phyloP scores from a whole-genome alignment of 2,329 filamentous ascomycete species.

The Myriangium duriaei region DNA sequence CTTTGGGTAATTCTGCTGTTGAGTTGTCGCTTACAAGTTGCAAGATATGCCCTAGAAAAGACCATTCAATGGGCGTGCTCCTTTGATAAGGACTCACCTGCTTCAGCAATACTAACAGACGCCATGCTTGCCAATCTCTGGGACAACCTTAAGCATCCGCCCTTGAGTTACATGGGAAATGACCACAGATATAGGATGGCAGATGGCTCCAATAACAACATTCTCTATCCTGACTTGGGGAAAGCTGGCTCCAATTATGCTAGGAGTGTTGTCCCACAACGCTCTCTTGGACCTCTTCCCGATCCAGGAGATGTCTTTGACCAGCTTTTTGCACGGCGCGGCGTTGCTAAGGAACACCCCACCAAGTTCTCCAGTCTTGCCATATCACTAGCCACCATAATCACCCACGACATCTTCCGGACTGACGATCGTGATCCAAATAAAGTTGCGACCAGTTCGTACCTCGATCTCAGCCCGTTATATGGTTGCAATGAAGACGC shows the following conservation, averaged over 20 bases:
- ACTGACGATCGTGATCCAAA: slow-evolving; percentile 49
- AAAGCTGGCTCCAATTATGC: slow-evolving; percentile 57
- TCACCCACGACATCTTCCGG: slow-evolving; percentile 64
- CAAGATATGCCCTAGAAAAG: too few relatives aligned
- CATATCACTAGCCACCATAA: slow-evolving; percentile 61
- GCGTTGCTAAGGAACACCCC: slow-evolving; percentile 43
- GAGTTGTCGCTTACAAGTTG: too few relatives aligned
- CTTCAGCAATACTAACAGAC: too few relatives aligned
- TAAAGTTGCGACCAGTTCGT: slow-evolving; percentile 55
- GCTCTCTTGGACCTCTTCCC: slow-evolving; percentile 48
- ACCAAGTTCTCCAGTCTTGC: slow-evolving; percentile 52
- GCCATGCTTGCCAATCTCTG: slow-evolving; percentile 34
- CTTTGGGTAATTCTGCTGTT: too few relatives aligned
- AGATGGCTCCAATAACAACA: slow-evolving; percentile 62
- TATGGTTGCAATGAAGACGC: slow-evolving; percentile 50
- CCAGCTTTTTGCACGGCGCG: slow-evolving; percentile 44
- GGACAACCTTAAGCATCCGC: slow-evolving; percentile 37
- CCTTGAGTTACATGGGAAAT: slow-evolving; percentile 36
- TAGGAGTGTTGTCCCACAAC: slow-evolving; percentile 2
- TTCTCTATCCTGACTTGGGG: slow-evolving; percentile 51
- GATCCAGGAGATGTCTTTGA: slow-evolving; percentile 54
- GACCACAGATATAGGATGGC: slow-evolving; percentile 54
- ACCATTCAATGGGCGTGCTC: too few relatives aligned
- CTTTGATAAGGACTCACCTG: too few relatives aligned
- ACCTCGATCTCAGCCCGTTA: slow-evolving; percentile 58